Evolutionary conservation across 257 asterid genomes (phyloP).

Genomic region (Avicennia marina): DNA sequence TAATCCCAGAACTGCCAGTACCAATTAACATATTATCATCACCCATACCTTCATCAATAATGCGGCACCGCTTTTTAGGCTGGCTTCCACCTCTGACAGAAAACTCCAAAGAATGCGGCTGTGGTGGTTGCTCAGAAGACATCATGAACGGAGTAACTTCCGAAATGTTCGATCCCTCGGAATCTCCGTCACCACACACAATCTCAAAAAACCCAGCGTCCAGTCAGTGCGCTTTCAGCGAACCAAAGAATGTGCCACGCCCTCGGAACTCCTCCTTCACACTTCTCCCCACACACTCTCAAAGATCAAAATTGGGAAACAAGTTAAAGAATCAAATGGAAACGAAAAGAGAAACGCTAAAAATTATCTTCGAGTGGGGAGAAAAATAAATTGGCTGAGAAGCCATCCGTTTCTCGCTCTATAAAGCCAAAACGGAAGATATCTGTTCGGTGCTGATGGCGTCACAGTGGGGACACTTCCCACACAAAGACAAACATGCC

Average conservation of each 20-base stretch:
- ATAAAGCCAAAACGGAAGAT: too few species aligned
- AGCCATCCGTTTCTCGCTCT: too few species aligned
- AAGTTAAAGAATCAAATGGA: too few species aligned
- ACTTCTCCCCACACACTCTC: conserved; percentile 67
- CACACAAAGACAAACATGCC: too few species aligned
- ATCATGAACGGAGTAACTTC: conserved; percentile 38
- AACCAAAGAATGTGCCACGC: conserved; percentile 42
- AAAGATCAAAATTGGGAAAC: too few species aligned
- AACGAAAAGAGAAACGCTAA: too few species aligned
- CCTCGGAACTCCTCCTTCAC: conserved; percentile 59
- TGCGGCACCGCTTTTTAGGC: conserved; percentile 41
- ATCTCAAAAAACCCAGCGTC: conserved; percentile 42
- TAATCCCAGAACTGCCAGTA: conserved; percentile 20
- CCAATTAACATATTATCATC: conserved; percentile 18
- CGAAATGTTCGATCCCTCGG: conserved; percentile 51
- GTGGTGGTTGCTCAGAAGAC: conserved; percentile 22
- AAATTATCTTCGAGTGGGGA: too few species aligned
- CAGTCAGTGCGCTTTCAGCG: conserved; percentile 48
- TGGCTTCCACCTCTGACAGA: conserved; percentile 26
- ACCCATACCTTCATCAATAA: conserved; percentile 31
- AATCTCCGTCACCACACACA: conserved; percentile 68
- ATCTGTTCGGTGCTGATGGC: too few species aligned
- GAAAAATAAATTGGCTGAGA: too few species aligned
- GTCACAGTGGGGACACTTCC: too few species aligned
- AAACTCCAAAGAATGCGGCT: conserved; percentile 20